Evolutionary conservation across 2,329 filamentous ascomycete species (phyloP), one percentile per base, ranked within the genome.

Genomic region (Epichloe scottii): DNA sequence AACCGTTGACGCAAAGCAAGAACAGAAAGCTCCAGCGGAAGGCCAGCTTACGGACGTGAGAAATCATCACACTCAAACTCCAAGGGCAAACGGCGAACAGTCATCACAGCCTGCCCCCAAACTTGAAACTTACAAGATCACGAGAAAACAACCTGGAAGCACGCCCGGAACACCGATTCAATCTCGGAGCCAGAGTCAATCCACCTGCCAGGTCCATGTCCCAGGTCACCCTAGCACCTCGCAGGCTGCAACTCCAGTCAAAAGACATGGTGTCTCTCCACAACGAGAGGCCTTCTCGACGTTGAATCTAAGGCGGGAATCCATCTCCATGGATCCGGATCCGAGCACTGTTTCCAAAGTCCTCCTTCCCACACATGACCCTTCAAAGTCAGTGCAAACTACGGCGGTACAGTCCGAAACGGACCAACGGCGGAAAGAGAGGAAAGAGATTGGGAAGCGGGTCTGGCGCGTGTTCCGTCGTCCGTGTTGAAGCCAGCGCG

Each of bases 271-370:
- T n/a, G 43, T 48, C 35, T 59, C 60, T 3, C 51, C 66, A 30
- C 59, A 63, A 14, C 61, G 60, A 4, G 59, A 61, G 2, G 57
- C 50, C 0, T 59, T 59, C 0, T 48, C 64, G 15, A 58, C 60
- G 52, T 53, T 57, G 42, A 59, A 58, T 7, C 11, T 50, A 10
- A 60, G 57, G 17, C 52, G 58, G 8, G 51, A 52, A 5, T 55
- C 57, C 4, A 50, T 57, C 14, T 52, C 57, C 34, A 53, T 64
- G 4, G 51, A 56, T 2, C 55, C 53, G 4, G 51, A 56, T 2
- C 55, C 53, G 5, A 46, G 53, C 14, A 53, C 54, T n/a, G 55
- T 58, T 12, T 60, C 61, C 15, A 51, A 54, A 41, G 54, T 56
- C 1, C 54, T 63, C 1, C 57, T 58, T n/a, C 61, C 58, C 1